These are phyloP conservation scores for Aegilops speltoides DNA, from an alignment of 176 grass and related monocot species.

Conservation along the genomic window DNA sequence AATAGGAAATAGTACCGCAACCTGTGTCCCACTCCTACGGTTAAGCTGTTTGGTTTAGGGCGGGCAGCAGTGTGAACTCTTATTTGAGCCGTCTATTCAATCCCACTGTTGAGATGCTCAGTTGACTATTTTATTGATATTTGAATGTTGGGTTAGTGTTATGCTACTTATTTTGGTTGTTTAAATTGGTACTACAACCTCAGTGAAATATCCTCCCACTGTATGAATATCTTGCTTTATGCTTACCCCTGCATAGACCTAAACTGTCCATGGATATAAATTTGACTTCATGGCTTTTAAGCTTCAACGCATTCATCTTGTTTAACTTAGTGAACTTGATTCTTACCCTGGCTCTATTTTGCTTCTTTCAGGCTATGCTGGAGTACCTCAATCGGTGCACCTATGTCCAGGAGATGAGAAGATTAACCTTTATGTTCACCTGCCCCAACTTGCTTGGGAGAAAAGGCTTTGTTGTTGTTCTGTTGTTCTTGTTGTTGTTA, in stretches of 20 bases:
- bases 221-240: background rate
- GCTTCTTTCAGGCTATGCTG: background rate
- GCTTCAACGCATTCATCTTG: background rate
- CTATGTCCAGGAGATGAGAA: background rate
- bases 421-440: background rate
- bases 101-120: too few species aligned
- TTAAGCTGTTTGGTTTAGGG: too few species aligned
- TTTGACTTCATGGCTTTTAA: background rate
- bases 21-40: too few species aligned
- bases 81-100: too few species aligned
- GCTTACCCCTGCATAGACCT: background rate
- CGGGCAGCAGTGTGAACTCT: too few species aligned
- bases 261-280: background rate
- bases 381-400: background rate
- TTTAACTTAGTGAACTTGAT: background rate
- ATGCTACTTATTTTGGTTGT: background rate
- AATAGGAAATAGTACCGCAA: too few species aligned
- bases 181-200: background rate
- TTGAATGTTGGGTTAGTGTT: background rate
- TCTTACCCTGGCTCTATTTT: background rate
- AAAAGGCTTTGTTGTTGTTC: too few species aligned
- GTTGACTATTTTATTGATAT: background rate
- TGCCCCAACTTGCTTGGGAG: too few species aligned
- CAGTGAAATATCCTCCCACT: background rate
- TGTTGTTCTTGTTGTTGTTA: too few species aligned